Percentiles rank a stretch among this genome's conserved stretches.
phyloP scores from a whole-genome alignment of 1,284 basidiomycete species.

The Apiotrichum laibachii region DNA sequence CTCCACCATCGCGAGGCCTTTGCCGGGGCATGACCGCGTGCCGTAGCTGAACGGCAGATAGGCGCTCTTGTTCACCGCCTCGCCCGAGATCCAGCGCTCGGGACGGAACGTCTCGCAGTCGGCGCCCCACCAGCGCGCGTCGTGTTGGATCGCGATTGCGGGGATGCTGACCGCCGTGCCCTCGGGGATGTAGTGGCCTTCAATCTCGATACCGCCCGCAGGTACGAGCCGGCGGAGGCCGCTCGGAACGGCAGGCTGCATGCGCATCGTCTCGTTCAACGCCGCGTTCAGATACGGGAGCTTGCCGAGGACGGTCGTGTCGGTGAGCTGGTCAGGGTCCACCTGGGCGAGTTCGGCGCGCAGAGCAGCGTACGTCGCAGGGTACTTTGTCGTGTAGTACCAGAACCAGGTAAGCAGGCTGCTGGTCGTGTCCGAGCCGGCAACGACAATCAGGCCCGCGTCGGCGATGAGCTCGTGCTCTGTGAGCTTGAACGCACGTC shows the following conservation, averaged over 20 bases:
- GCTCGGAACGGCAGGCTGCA: conserved; percentile 69
- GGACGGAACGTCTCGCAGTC: conserved; percentile 61
- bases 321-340: background rate
- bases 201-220: conserved; percentile 18
- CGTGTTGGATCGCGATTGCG: conserved; percentile 53
- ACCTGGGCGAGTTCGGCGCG: conserved; percentile 9
- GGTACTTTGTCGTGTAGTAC: conserved; percentile 9
- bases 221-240: conserved; percentile 75
- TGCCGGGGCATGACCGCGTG: conserved; percentile 8
- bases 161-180: conserved; percentile 26
- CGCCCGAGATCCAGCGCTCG: conserved; percentile 57
- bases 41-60: conserved; percentile 13
- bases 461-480: conserved; percentile 10
- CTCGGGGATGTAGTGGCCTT: conserved; percentile 20
- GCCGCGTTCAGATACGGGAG: conserved; percentile 70
- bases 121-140: conserved; percentile 58
- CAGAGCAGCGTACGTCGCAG: background rate
- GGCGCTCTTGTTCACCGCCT: conserved; percentile 2
- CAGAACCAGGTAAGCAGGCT: conserved; percentile 15
- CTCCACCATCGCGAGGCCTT: conserved; percentile 10
- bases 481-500: background rate
- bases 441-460: conserved; percentile 11
- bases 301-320: conserved; percentile 8
- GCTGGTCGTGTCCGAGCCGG: conserved; percentile 13
- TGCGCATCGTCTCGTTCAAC: conserved; percentile 74